Conservation (phyloP, 495 filamentous ascomycete species). For the Aspergillus mulundensis region DNA sequence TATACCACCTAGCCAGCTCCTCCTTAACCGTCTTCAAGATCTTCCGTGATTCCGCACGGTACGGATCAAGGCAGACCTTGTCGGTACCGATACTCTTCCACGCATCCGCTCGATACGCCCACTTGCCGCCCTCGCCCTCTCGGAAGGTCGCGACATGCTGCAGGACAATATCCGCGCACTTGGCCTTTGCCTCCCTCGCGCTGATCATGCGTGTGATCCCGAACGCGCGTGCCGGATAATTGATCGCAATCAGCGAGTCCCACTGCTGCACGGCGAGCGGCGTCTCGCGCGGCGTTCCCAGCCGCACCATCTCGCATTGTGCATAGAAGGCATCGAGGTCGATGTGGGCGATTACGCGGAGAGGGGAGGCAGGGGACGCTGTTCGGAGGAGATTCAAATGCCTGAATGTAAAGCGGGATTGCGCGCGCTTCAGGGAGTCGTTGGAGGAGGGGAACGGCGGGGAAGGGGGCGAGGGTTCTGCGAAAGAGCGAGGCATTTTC, state of each 20-base stretch:
- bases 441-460: conserved; percentile 25
- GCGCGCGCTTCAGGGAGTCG: conserved; percentile 39
- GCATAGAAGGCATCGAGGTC: conserved; percentile 99
- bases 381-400: conserved; percentile 72
- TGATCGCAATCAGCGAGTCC: conserved; percentile 88
- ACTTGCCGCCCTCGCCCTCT: conserved; percentile 77
- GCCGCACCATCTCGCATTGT: conserved; percentile 88
- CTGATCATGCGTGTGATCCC: conserved; percentile 73
- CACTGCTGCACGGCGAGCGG: conserved; percentile 85
- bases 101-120: conserved; percentile 86
- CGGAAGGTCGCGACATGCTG: conserved; percentile 96
- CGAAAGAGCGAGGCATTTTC: conserved; percentile 30
- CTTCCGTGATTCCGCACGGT: conserved; percentile 76
- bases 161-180: conserved; percentile 76
- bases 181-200: conserved; percentile 77
- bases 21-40: conserved; percentile 83
- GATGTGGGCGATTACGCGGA: conserved; percentile 85
- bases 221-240: conserved; percentile 82
- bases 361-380: conserved; percentile 65
- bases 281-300: conserved; percentile 65
- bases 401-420: conserved; percentile 78
- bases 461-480: conserved; percentile 25
- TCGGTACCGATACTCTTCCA: conserved; percentile 70
- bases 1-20: conserved; percentile 43
- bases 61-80: conserved; percentile 92